Evolutionary conservation across 2,329 filamentous ascomycete species (phyloP).

Genomic region (Didymella pinodella): DNA sequence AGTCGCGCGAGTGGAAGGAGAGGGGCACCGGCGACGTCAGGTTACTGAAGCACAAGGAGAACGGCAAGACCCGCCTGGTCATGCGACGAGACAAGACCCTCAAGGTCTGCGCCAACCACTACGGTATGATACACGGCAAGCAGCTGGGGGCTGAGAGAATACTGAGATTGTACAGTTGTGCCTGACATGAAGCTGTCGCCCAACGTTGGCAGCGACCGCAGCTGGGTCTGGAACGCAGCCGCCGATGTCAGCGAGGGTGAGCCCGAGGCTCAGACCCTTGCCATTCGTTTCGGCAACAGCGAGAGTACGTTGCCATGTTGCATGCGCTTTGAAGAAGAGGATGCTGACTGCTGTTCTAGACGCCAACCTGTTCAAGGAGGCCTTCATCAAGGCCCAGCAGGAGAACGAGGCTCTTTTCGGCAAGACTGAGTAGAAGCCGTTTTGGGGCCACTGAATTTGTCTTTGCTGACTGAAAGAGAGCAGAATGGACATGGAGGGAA

Average conservation of each 20-base stretch:
- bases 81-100: slow-evolving; percentile 99
- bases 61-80: slow-evolving; percentile 94
- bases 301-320: slow-evolving; percentile 71
- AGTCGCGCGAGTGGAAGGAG: slow-evolving; percentile 98
- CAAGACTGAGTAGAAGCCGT: slow-evolving; percentile 54
- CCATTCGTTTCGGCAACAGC: slow-evolving; percentile 96
- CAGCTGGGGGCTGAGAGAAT: slow-evolving; percentile 16
- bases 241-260: slow-evolving; percentile 98
- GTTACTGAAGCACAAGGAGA: slow-evolving; percentile 98
- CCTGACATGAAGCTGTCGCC: slow-evolving; percentile 99
- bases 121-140: slow-evolving; percentile 69
- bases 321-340: background rate
- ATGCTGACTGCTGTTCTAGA: slow-evolving; percentile 62
- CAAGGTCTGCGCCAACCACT: slow-evolving; percentile 99
- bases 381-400: slow-evolving; percentile 95
- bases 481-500: slow-evolving; percentile 16
- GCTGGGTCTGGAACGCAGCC: slow-evolving; percentile 98
- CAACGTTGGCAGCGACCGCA: slow-evolving; percentile 97
- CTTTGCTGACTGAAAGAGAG: slow-evolving; percentile 3
- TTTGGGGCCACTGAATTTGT: no score
- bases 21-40: slow-evolving; percentile 95
- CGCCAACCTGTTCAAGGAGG: slow-evolving; percentile 96
- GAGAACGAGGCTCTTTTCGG: slow-evolving; percentile 89
- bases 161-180: slow-evolving; percentile 69
- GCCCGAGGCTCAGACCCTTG: slow-evolving; percentile 92